Percentiles rank a stretch among this genome's conserved stretches.
These are phyloP conservation scores for Chimonanthus salicifolius DNA, from an alignment of 164 flowering plant genomes.

Conservation along the genomic window DNA sequence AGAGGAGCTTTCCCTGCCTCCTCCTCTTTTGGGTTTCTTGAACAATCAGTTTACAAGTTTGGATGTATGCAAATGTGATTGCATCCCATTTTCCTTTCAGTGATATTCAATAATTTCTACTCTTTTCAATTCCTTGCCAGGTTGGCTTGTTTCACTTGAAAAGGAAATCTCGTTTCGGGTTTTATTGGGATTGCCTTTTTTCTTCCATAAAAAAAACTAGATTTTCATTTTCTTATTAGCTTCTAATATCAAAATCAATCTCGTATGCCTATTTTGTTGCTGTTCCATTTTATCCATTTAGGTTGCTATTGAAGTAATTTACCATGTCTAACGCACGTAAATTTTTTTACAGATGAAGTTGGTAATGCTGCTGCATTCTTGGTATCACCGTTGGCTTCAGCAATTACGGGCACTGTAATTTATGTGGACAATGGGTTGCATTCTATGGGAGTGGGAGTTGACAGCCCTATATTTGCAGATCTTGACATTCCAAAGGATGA, in stretches of 20 bases:
- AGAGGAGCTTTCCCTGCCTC: no score
- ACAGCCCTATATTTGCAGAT: conserved; percentile 70
- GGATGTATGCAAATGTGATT: no score
- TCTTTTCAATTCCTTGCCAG: not conserved
- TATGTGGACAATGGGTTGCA: conserved; percentile 87
- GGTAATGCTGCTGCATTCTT: conserved; percentile 93
- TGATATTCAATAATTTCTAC: not conserved
- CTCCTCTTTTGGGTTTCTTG: no score
- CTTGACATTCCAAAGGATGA: conserved; percentile 48
- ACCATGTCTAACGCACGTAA: not conserved
- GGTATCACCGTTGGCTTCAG: conserved; percentile 81
- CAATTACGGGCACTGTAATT: conserved; percentile 72
- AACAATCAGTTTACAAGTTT: no score
- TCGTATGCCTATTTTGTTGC: not conserved
- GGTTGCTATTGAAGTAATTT: not conserved
- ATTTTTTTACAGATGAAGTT: conserved; percentile 54
- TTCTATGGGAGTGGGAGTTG: conserved; percentile 87
- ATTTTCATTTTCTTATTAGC: not conserved
- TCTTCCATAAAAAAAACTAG: not conserved
- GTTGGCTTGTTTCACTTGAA: not conserved
- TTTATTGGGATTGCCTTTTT: not conserved
- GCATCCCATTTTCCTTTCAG: no score
- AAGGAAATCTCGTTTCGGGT: not conserved
- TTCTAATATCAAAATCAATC: not conserved
- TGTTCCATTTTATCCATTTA: not conserved